A percentile compares a stretch with the other conserved stretches of the same genome.
These are phyloP conservation scores for Zalaria obscura DNA, from an alignment of 2,329 filamentous ascomycete genomes.

Conservation along the genomic window DNA sequence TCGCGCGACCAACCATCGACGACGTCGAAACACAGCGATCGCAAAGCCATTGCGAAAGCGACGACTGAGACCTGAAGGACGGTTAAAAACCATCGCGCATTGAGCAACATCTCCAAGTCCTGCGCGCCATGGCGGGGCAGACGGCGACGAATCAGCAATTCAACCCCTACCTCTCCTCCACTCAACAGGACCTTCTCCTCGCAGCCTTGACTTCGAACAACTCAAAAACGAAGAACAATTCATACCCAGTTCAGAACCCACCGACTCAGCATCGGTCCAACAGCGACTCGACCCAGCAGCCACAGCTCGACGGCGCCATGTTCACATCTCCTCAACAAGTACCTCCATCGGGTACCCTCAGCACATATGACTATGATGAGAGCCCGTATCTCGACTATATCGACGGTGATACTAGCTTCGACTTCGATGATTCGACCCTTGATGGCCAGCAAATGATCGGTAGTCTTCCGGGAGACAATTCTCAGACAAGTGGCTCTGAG, in stretches of 20 bases:
- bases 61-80: too few species aligned
- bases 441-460: constrained; percentile 56
- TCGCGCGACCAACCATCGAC: too few species aligned
- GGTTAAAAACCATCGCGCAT: constrained; percentile 2
- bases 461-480: constrained; percentile 47
- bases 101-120: neutral
- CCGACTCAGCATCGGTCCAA: neutral
- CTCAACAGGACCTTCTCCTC: constrained; percentile 33
- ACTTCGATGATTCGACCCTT: constrained; percentile 51
- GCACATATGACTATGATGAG: constrained; percentile 14
- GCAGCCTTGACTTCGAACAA: constrained; percentile 33
- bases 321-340: neutral
- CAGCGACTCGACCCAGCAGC: neutral
- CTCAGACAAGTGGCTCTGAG: constrained; percentile 12
- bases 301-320: neutral
- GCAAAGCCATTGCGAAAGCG: too few species aligned
- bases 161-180: constrained; percentile 29
- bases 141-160: constrained; percentile 9
- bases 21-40: too few species aligned
- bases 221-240: constrained; percentile 4
- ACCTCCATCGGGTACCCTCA: constrained; percentile 6
- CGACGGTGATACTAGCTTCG: constrained; percentile 59
- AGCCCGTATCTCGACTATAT: constrained; percentile 78
- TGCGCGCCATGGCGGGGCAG: constrained; percentile 4
- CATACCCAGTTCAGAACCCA: neutral